These are phyloP conservation scores for Serpula lacrymans DNA, from an alignment of 768 basidiomycete genomes.

Conservation along the genomic window DNA sequence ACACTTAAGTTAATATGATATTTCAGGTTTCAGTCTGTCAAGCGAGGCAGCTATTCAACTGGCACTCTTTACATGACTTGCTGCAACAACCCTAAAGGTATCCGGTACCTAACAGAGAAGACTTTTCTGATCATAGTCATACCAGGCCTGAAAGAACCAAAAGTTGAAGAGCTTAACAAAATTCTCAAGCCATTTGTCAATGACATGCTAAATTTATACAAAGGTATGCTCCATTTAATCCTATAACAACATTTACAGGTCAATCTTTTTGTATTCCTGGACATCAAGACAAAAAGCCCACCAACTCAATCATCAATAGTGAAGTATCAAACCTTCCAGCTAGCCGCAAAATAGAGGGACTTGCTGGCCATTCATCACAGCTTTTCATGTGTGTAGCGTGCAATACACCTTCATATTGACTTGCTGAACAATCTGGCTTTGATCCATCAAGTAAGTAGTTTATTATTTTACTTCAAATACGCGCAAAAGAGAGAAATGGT, in stretches of 20 bases:
- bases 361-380: neutral
- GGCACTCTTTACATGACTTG: slow-evolving; percentile 22
- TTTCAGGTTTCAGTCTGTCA: slow-evolving; percentile 18
- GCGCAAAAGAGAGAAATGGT: slow-evolving; percentile 10
- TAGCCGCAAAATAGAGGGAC: slow-evolving; percentile 14
- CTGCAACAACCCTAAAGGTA: slow-evolving; percentile 17
- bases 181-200: slow-evolving; percentile 10
- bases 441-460: too few species aligned
- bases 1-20: neutral
- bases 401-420: too few species aligned
- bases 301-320: slow-evolving; percentile 7
- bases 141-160: slow-evolving; percentile 21
- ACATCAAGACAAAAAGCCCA: neutral
- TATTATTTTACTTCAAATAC: too few species aligned
- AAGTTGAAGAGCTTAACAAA: slow-evolving; percentile 11
- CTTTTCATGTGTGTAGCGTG: too few species aligned
- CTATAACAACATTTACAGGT: slow-evolving; percentile 5
- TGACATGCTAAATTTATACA: slow-evolving; percentile 7
- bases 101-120: slow-evolving; percentile 16
- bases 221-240: slow-evolving; percentile 10
- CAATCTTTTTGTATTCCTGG: slow-evolving; percentile 7
- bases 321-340: slow-evolving; percentile 18
- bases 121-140: slow-evolving; percentile 17
- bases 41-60: slow-evolving; percentile 14
- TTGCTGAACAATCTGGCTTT: too few species aligned